These are phyloP conservation scores for Nothopassalora personata DNA, from an alignment of 2,329 filamentous ascomycete species.

Conservation along the genomic window DNA sequence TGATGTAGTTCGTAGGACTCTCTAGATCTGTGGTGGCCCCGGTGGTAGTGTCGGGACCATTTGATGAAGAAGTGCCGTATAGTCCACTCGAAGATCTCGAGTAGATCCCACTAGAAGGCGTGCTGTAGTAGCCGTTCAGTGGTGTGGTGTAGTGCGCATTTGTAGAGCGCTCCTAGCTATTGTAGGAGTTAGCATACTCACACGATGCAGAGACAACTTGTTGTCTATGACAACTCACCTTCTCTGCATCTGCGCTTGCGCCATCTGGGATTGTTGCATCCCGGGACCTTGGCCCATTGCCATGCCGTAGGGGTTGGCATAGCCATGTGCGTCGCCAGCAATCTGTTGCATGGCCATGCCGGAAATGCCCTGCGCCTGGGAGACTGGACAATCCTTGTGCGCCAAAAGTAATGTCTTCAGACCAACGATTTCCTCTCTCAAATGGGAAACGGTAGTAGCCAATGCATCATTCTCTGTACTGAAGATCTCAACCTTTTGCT, in stretches of 20 bases:
- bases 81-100: not conserved
- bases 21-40: not conserved
- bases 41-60: not conserved
- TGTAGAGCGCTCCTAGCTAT: constrained; percentile 16
- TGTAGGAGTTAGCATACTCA: constrained; percentile 3
- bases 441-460: constrained; percentile 71
- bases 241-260: constrained; percentile 33
- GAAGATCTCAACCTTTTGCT: constrained; percentile 90
- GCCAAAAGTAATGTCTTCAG: constrained; percentile 87
- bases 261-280: constrained; percentile 30
- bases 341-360: constrained; percentile 48
- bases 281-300: constrained; percentile 33
- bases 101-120: constrained; percentile 2
- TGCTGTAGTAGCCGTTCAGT: not conserved
- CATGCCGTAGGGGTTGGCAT: constrained; percentile 47
- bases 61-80: not conserved
- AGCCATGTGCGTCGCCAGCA: constrained; percentile 40
- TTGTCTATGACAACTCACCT: constrained; percentile 22
- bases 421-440: constrained; percentile 90
- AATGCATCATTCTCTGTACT: constrained; percentile 86
- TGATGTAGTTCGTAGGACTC: constrained; percentile 1
- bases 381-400: constrained; percentile 93
- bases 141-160: not conserved
- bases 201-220: constrained; percentile 5
- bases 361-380: constrained; percentile 72